These are phyloP conservation scores for Silene coronaria DNA, from an alignment of 179 eudicot genomes.

Conservation along the genomic window DNA sequence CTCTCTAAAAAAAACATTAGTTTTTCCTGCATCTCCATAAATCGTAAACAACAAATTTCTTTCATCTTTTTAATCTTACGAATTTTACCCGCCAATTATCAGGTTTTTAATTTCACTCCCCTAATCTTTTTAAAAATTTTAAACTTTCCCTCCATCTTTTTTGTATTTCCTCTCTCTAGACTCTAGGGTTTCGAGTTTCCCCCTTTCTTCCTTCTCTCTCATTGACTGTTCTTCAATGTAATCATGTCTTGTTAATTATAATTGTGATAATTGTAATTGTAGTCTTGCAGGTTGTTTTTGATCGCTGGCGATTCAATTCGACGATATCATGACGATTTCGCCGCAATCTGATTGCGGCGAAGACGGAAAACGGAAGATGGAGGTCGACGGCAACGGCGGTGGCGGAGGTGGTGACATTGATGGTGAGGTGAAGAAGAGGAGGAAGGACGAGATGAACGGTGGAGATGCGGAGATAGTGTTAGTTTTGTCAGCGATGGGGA, in stretches of 20 bases:
- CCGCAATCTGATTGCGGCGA: slow-evolving; percentile 8
- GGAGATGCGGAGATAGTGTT: slow-evolving; percentile 46
- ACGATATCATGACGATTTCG: slow-evolving; percentile 1
- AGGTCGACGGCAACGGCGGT: neutral
- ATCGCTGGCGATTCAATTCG: slow-evolving; percentile 12
- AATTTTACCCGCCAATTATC: slow-evolving; percentile 39
- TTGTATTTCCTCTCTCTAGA: neutral
- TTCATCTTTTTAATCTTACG: neutral
- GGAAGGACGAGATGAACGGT: slow-evolving; percentile 13
- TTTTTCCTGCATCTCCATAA: neutral
- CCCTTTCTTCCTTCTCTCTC: slow-evolving; percentile 20
- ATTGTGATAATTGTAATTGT: slow-evolving; percentile 15
- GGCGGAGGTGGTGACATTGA: slow-evolving; percentile 11
- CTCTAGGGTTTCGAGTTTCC: slow-evolving; percentile 46
- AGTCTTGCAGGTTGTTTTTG: slow-evolving; percentile 13
- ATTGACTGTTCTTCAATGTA: slow-evolving; percentile 19
- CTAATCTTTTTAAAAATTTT: slow-evolving; percentile 16
- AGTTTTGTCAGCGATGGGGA: slow-evolving; percentile 79
- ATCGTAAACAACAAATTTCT: neutral
- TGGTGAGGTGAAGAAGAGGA: slow-evolving; percentile 35
- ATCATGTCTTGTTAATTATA: neutral
- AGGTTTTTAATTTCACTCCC: slow-evolving; percentile 19
- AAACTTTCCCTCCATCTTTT: slow-evolving; percentile 12
- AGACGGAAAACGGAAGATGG: slow-evolving; percentile 1
- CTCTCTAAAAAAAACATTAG: too few relatives aligned